Evolutionary conservation across 805 yeast species (phyloP).

Genomic region (Starmera dryadoides): DNA sequence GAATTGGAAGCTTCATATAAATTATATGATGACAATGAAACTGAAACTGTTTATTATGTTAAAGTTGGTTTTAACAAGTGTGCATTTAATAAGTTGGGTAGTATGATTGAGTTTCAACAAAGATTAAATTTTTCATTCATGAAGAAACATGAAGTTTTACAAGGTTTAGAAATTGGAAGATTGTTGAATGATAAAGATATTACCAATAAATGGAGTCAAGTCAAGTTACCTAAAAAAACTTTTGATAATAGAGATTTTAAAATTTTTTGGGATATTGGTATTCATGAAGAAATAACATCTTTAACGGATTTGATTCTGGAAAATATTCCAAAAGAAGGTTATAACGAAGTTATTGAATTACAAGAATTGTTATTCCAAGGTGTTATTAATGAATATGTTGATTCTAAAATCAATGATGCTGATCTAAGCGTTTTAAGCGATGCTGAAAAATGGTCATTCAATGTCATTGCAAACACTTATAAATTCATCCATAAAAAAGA

Average conservation of each 20-base stretch:
- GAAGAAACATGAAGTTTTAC: conserved; percentile 19
- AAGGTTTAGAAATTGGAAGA: conserved; percentile 20
- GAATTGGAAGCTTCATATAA: conserved; percentile 30
- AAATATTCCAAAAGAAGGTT: conserved; percentile 7
- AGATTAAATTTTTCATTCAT: conserved; percentile 40
- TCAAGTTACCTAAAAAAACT: conserved; percentile 7
- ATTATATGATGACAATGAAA: conserved; percentile 48
- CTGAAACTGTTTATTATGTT: conserved; percentile 42
- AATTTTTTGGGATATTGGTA: conserved; percentile 46
- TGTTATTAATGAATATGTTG: background rate
- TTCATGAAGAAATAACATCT: conserved; percentile 20
- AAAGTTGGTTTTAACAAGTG: conserved; percentile 48
- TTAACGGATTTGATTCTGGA: conserved; percentile 4
- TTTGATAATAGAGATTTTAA: conserved; percentile 56
- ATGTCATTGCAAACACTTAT: conserved; percentile 3
- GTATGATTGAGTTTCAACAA: conserved; percentile 54
- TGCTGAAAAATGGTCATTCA: conserved; percentile 17
- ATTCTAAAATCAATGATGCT: background rate
- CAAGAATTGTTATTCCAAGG: conserved; percentile 12
- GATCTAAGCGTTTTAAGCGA: conserved; percentile 7
- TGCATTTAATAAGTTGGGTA: conserved; percentile 59
- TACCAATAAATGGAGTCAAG: conserved; percentile 22
- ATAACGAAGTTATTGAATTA: conserved; percentile 8
- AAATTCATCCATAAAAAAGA: conserved; percentile 5
- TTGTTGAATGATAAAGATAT: conserved; percentile 21